Conservation (phyloP, 192 early-diverging fungal species). For the Entomortierella beljakovae region DNA sequence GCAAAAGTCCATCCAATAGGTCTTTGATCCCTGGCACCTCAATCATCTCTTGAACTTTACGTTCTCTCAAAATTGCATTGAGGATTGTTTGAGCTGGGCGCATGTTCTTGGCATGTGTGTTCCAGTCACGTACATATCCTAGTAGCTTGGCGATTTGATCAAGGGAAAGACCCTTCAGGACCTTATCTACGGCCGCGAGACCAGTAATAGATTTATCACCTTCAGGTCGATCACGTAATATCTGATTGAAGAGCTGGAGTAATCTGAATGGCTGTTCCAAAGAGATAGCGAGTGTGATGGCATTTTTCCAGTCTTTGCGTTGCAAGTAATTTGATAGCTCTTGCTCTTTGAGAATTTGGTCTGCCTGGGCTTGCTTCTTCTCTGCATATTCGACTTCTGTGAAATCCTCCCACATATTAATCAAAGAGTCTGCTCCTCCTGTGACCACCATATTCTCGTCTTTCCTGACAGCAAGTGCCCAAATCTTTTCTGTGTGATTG, state of each 20-base stretch:
- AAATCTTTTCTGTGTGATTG: constrained; percentile 95
- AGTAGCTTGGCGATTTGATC: constrained; percentile 86
- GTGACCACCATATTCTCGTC: constrained; percentile 83
- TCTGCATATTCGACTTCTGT: constrained; percentile 87
- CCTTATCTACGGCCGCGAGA: constrained; percentile 72
- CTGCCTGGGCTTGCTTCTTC: constrained; percentile 78
- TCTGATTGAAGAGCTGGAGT: constrained; percentile 76
- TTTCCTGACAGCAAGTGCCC: constrained; percentile 85
- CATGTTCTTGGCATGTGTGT: constrained; percentile 89
- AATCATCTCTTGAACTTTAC: constrained; percentile 74
- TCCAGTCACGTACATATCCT: constrained; percentile 92
- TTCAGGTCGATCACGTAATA: constrained; percentile 62
- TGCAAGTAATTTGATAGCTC: constrained; percentile 87
- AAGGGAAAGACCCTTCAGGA: constrained; percentile 69
- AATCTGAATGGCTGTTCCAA: constrained; percentile 91
- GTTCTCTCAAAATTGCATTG: constrained; percentile 76
- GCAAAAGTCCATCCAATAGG: constrained; percentile 82
- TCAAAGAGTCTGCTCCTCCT: constrained; percentile 90
- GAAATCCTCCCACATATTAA: constrained; percentile 94
- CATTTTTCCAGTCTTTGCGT: constrained; percentile 93
- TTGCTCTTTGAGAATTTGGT: constrained; percentile 87
- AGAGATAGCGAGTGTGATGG: constrained; percentile 89
- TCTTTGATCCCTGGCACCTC: constrained; percentile 87
- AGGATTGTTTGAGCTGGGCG: constrained; percentile 85
- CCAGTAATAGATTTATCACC: constrained; percentile 70